Conservation (phyloP, 1,284 basidiomycete species). For the Naganishia cerealis region DNA sequence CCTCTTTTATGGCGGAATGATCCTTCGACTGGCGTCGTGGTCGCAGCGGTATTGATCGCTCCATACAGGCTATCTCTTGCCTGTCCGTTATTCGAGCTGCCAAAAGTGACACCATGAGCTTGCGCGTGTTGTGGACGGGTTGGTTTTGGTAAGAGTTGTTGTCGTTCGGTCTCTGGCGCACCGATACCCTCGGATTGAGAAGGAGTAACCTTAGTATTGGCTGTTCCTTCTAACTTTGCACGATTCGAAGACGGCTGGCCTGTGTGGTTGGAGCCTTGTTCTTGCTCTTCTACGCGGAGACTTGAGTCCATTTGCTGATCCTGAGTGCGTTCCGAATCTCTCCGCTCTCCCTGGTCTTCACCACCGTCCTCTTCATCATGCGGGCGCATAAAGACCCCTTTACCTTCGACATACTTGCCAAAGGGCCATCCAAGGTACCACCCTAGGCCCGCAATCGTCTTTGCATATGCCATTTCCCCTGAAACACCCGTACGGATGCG, state of each 20-base stretch:
- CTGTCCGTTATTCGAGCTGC: constrained; percentile 25
- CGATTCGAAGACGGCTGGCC: neutral
- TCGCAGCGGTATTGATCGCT: constrained; percentile 23
- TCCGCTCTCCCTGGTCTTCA: constrained; percentile 46
- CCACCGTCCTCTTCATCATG: constrained; percentile 47
- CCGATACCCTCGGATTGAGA: neutral
- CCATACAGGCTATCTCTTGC: constrained; percentile 30
- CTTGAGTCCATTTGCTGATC: neutral
- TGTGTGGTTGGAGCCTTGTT: neutral
- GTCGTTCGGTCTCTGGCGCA: neutral
- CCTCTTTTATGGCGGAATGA: constrained; percentile 34
- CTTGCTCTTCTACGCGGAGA: neutral
- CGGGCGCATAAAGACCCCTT: constrained; percentile 54
- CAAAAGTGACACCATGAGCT: constrained; percentile 28
- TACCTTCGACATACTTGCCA: constrained; percentile 95
- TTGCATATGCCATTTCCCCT: constrained; percentile 80
- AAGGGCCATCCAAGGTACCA: constrained; percentile 99
- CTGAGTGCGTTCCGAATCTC: neutral
- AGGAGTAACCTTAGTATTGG: neutral
- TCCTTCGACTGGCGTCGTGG: constrained; percentile 27
- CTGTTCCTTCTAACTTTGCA: neutral
- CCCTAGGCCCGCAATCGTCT: constrained; percentile 84
- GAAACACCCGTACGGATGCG: constrained; percentile 36
- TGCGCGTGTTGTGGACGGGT: constrained; percentile 12
- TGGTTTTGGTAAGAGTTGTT: constrained; percentile 14